Percentiles rank a stretch among this genome's conserved stretches.
Evolutionary conservation across 768 basidiomycete genomes (phyloP).

Genomic region (Mrakia blollopis): DNA sequence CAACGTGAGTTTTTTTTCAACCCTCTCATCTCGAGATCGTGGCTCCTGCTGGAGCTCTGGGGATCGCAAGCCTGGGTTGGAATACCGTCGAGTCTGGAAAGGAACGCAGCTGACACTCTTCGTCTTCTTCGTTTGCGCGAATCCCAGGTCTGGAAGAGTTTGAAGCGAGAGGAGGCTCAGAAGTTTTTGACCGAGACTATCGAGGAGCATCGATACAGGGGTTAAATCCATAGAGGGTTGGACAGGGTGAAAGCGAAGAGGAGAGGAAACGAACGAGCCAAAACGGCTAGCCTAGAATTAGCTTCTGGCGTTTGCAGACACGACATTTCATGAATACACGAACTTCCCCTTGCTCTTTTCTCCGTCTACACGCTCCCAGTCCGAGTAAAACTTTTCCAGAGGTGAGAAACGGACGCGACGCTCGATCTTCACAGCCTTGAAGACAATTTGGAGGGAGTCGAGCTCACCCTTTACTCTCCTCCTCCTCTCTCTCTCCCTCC

Average conservation of each 20-base stretch:
- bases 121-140: too few relatives aligned
- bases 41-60: too few relatives aligned
- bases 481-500: background rate
- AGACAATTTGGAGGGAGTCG: background rate
- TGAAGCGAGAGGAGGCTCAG: conserved; percentile 27
- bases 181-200: background rate
- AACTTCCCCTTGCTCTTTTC: too few relatives aligned
- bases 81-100: too few relatives aligned
- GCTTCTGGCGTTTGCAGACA: too few relatives aligned
- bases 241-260: background rate
- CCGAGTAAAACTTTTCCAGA: background rate
- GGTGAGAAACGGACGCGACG: background rate
- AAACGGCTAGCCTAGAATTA: too few relatives aligned
- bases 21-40: too few relatives aligned
- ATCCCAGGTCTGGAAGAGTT: conserved; percentile 14
- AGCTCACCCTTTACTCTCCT: background rate
- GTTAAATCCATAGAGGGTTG: background rate
- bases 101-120: too few relatives aligned
- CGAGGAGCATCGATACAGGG: conserved; percentile 7
- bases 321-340: too few relatives aligned
- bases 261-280: background rate
- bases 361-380: too few relatives aligned
- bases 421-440: background rate
- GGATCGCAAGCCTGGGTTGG: too few relatives aligned
- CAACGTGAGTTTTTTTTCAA: background rate